These are phyloP conservation scores for Nyssa sinensis DNA, from an alignment of 148 eudicot species.

Conservation along the genomic window DNA sequence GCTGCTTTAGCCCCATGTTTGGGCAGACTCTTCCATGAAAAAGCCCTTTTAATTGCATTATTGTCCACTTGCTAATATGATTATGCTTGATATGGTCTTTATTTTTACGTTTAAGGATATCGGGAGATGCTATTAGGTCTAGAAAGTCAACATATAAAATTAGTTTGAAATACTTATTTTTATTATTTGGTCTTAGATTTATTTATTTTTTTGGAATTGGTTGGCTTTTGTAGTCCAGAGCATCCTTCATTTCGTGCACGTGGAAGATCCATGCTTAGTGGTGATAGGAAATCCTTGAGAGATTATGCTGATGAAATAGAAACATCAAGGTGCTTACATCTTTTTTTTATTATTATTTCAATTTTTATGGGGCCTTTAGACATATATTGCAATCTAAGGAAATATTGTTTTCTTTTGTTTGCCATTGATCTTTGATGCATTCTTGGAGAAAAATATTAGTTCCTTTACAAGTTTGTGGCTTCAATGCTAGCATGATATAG, in stretches of 20 bases:
- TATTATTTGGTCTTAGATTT: neutral
- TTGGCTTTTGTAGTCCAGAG: conserved; percentile 72
- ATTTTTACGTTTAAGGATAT: no score
- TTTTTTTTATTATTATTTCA: neutral
- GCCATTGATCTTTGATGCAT: no score
- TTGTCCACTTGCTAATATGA: no score
- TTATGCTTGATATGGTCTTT: neutral
- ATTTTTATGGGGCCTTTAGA: neutral
- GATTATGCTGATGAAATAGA: conserved; percentile 58
- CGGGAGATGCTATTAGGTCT: no score
- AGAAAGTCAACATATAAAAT: neutral
- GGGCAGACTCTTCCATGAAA: no score
- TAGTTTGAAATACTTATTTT: neutral
- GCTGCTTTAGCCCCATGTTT: no score
- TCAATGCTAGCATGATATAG: neutral
- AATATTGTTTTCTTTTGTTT: neutral
- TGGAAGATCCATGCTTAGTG: conserved; percentile 92
- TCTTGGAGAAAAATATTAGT: neutral
- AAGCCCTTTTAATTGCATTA: no score
- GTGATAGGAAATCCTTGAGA: conserved; percentile 67
- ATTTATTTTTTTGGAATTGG: conserved; percentile 11
- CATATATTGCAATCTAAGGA: neutral
- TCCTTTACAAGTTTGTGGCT: neutral
- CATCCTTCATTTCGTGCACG: conserved; percentile 90
- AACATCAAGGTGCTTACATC: conserved; percentile 66